phyloP scores from a whole-genome alignment of 2,329 filamentous ascomycete genomes.

The Colletotrichum spinosum region DNA sequence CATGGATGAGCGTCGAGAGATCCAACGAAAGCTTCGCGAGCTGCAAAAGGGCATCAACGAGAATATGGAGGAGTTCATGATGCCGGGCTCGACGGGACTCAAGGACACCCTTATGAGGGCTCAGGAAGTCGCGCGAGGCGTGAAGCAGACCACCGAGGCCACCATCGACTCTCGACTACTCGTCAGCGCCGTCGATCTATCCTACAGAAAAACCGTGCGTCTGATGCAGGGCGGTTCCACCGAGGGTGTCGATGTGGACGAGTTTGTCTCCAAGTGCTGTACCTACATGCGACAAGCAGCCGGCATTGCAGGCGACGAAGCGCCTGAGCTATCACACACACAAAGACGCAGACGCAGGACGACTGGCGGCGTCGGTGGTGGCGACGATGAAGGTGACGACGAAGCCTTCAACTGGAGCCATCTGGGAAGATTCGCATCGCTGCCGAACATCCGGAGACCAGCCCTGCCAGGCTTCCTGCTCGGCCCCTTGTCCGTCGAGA shows the following conservation, averaged over 20 bases:
- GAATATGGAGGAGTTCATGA: constrained; percentile 79
- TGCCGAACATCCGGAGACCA: constrained; percentile 79
- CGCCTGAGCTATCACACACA: constrained; percentile 62
- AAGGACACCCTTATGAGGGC: constrained; percentile 74
- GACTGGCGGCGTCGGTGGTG: constrained; percentile 54
- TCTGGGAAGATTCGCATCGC: constrained; percentile 81
- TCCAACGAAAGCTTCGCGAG: constrained; percentile 78
- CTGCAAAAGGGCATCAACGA: constrained; percentile 72
- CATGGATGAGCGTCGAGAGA: constrained; percentile 74
- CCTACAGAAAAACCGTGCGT: constrained; percentile 80
- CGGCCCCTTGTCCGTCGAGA: constrained; percentile 89
- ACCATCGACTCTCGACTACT: constrained; percentile 90
- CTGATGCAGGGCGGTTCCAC: constrained; percentile 78
- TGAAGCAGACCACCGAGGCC: constrained; percentile 91
- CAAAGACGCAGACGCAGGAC: constrained; percentile 57
- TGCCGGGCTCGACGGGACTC: constrained; percentile 73
- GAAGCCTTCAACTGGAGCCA: constrained; percentile 89
- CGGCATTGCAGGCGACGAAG: constrained; percentile 63
- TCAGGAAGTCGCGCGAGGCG: constrained; percentile 72
- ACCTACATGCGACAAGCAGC: constrained; percentile 82
- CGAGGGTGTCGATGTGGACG: constrained; percentile 86
- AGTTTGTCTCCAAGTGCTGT: constrained; percentile 92
- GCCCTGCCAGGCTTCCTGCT: constrained; percentile 86
- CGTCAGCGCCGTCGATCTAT: constrained; percentile 82
- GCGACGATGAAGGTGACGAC: constrained; percentile 76